Percentiles rank a stretch among this genome's conserved stretches.
Conservation (phyloP, 306 rosid species). For the Rosa persica region DNA sequence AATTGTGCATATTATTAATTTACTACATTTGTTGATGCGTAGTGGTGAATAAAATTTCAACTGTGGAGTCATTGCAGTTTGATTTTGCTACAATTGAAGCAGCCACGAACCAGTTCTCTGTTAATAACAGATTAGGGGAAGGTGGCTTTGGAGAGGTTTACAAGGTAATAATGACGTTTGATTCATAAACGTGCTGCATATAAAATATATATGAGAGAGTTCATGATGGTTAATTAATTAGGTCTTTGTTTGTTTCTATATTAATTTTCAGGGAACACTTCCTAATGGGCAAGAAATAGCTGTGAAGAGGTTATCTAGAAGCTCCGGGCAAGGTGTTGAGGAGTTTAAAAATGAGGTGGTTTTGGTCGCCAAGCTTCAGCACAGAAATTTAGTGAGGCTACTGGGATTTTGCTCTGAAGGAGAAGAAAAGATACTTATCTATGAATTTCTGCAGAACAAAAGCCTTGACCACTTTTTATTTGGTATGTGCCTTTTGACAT, state of each 20-base stretch:
- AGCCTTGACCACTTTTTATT: slow-evolving; percentile 35
- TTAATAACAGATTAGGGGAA: slow-evolving; percentile 24
- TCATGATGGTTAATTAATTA: neutral
- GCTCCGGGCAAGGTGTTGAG: slow-evolving; percentile 12
- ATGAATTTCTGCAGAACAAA: slow-evolving; percentile 32
- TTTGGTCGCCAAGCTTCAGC: slow-evolving; percentile 29
- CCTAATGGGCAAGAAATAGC: slow-evolving; percentile 27
- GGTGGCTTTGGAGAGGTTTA: slow-evolving; percentile 36
- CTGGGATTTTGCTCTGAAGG: slow-evolving; percentile 29
- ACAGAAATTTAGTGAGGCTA: slow-evolving; percentile 26
- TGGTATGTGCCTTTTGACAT: slow-evolving; percentile 22
- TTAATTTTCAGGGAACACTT: slow-evolving; percentile 28
- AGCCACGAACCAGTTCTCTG: slow-evolving; percentile 29
- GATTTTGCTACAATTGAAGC: slow-evolving; percentile 20
- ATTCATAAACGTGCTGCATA: neutral
- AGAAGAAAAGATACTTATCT: slow-evolving; percentile 27
- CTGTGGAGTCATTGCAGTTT: slow-evolving; percentile 24
- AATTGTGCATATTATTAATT: neutral
- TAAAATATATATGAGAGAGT: neutral
- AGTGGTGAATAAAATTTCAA: slow-evolving; percentile 4
- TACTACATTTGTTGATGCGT: neutral
- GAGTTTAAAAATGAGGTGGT: slow-evolving; percentile 32
- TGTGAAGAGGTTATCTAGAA: slow-evolving; percentile 21
- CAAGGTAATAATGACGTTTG: slow-evolving; percentile 17
- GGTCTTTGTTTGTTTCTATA: neutral